Conservation (phyloP, 225 moss, liverwort and hornwort genomes). For the Marchantia paleacea region DNA sequence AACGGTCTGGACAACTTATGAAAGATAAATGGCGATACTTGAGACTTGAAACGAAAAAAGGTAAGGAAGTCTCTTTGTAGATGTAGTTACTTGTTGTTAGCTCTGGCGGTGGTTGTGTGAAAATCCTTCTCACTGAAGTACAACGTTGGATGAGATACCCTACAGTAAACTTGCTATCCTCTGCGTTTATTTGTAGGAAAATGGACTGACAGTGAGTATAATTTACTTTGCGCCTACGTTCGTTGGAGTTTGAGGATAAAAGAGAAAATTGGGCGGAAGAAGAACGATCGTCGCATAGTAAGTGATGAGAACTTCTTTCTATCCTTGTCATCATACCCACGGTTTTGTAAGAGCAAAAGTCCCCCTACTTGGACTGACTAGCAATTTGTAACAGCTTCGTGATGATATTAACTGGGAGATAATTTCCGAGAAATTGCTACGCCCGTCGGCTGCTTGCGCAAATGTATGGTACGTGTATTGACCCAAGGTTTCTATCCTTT, state of each 20-base stretch:
- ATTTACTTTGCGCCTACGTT: slow-evolving; percentile 34
- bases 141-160: not conserved
- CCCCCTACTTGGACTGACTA: not conserved
- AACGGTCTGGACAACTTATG: slow-evolving; percentile 24
- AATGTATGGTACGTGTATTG: slow-evolving; percentile 20
- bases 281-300: slow-evolving; percentile 16
- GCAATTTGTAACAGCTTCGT: slow-evolving; percentile 14
- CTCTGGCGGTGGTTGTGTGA: not conserved
- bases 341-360: not conserved
- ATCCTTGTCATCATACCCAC: not conserved
- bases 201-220: slow-evolving; percentile 30
- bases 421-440: slow-evolving; percentile 33
- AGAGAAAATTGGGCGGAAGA: not conserved
- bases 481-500: not conserved
- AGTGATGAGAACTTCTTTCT: not conserved
- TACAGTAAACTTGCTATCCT: not conserved
- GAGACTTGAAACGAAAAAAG: slow-evolving; percentile 7
- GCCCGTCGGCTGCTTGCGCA: slow-evolving; percentile 12
- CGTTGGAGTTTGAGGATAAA: slow-evolving; percentile 29
- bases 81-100: not conserved
- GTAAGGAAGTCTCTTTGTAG: not conserved
- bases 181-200: slow-evolving; percentile 8
- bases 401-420: slow-evolving; percentile 43
- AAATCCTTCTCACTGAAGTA: not conserved
- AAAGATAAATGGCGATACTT: slow-evolving; percentile 40